These are phyloP conservation scores for Ophiobolus disseminans DNA, from an alignment of 2,329 filamentous ascomycete species.

Conservation along the genomic window DNA sequence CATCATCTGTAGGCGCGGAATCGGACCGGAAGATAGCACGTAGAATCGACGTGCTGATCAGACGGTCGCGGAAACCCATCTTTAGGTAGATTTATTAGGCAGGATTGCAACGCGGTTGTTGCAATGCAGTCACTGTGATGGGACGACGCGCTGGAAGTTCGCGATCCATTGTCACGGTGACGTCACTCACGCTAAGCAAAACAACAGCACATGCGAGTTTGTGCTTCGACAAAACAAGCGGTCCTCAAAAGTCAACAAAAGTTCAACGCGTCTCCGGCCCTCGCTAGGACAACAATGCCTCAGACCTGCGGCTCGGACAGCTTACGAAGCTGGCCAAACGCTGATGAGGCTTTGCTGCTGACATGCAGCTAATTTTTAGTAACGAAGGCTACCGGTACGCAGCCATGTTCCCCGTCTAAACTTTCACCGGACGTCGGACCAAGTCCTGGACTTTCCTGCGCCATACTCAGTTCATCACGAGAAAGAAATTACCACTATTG, in stretches of 20 bases:
- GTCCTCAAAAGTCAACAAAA: no score
- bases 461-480: background rate
- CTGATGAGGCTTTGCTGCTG: conserved; percentile 1
- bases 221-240: background rate
- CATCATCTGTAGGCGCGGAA: conserved; percentile 21
- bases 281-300: background rate
- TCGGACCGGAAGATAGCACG: conserved; percentile 43
- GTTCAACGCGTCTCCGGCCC: no score
- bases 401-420: background rate
- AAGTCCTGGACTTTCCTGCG: background rate
- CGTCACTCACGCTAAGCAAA: conserved; percentile 9
- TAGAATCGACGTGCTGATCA: conserved; percentile 48
- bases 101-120: no score
- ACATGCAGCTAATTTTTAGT: conserved; percentile 7
- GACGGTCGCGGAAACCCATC: conserved; percentile 46
- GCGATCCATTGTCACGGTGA: conserved; percentile 9
- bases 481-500: background rate
- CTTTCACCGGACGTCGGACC: background rate
- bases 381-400: background rate
- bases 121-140: conserved; percentile 2
- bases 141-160: conserved; percentile 2
- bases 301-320: background rate
- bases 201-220: background rate
- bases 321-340: background rate
- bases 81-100: conserved; percentile 15